Conservation (phyloP, 768 basidiomycete species). For the Chalciporus sphaerocephalus region DNA sequence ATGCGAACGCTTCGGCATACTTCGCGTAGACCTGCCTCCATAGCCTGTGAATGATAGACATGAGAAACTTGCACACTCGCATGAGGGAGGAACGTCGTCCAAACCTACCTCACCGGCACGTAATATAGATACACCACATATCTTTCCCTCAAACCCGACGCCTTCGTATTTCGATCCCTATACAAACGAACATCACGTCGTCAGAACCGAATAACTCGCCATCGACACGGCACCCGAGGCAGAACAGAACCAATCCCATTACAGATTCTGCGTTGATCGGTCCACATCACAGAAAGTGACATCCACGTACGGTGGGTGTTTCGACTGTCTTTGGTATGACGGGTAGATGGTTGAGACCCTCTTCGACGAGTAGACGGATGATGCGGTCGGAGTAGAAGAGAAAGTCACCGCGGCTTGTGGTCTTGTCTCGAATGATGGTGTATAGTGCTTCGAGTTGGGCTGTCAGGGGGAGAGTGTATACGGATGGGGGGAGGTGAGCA, state of each 20-base stretch:
- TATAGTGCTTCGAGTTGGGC: constrained; percentile 93
- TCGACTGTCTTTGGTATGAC: constrained; percentile 72
- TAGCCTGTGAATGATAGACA: constrained; percentile 54
- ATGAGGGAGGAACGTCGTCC: background rate
- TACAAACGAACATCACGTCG: constrained; percentile 3
- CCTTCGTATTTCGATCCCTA: constrained; percentile 83
- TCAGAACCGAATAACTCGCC: background rate
- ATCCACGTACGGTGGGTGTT: constrained; percentile 69
- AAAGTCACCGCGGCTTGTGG: constrained; percentile 89
- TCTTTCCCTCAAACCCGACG: constrained; percentile 93
- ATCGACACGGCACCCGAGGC: background rate
- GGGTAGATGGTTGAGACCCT: constrained; percentile 84
- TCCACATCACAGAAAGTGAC: constrained; percentile 1
- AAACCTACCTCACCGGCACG: constrained; percentile 82
- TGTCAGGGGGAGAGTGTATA: constrained; percentile 86
- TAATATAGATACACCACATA: constrained; percentile 93
- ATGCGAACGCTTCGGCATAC: constrained; percentile 93
- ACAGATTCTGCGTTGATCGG: background rate
- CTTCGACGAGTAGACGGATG: constrained; percentile 76
- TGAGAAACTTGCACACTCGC: background rate
- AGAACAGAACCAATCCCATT: too few species aligned
- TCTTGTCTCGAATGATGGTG: constrained; percentile 89
- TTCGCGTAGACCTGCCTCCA: constrained; percentile 95
- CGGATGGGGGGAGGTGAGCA: constrained; percentile 64
- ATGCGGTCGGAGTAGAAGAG: constrained; percentile 94